Percentiles rank a stretch among this genome's conserved stretches.
phyloP scores from a whole-genome alignment of 1,284 basidiomycete genomes.

The Cryptococcus hybrid region DNA sequence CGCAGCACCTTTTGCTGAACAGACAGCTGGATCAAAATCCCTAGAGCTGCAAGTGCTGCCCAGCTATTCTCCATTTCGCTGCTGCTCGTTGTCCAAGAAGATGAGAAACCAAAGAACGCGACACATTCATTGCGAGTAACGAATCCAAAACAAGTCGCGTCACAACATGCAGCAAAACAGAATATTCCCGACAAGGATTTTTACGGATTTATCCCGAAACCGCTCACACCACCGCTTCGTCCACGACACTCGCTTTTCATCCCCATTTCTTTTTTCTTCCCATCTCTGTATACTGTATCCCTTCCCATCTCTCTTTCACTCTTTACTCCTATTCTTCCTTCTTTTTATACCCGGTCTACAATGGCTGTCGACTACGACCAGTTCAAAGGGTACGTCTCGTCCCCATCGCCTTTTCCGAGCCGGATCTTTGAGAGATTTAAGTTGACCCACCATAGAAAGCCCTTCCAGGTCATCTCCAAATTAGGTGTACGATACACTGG shows the following conservation, averaged over 20 bases:
- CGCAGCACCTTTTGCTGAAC: constrained; percentile 7
- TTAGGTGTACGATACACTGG: constrained; percentile 46
- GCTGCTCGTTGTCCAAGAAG: not conserved
- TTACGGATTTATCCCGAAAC: constrained; percentile 10
- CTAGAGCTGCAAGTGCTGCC: constrained; percentile 2
- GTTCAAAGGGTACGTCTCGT: constrained; percentile 39
- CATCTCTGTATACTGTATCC: no score
- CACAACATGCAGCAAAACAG: not conserved
- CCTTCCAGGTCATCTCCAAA: constrained; percentile 48
- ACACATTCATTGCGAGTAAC: not conserved
- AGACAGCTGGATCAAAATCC: constrained; percentile 14
- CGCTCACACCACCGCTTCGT: not conserved
- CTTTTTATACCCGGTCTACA: not conserved
- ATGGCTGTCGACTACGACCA: constrained; percentile 43
- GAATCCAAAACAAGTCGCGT: constrained; percentile 10
- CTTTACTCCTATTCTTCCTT: not conserved
- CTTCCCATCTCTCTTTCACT: not conserved
- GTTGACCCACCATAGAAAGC: constrained; percentile 26
- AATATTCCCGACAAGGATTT: not conserved
- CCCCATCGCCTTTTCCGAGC: no score
- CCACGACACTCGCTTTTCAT: no score
- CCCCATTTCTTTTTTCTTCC: not conserved
- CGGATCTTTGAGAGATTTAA: not conserved
- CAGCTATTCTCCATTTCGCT: not conserved
- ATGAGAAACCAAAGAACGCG: not conserved